phyloP scores from a whole-genome alignment of 441 rosid genomes.

The Arabidopsis hybrid region DNA sequence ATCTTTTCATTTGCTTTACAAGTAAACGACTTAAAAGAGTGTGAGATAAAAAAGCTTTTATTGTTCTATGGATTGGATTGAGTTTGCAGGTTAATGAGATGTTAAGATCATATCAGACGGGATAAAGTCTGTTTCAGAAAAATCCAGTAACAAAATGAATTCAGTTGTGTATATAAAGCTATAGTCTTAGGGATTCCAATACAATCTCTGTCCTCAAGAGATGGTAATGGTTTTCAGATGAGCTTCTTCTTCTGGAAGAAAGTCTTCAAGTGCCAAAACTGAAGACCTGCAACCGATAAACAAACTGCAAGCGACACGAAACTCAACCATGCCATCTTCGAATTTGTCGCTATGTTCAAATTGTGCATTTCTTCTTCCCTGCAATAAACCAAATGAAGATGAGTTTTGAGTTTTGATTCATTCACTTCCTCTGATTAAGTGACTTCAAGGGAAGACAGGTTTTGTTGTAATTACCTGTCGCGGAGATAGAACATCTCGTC shows the following conservation, averaged over 20 bases:
- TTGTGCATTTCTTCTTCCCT: constrained; percentile 80
- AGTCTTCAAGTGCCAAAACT: constrained; percentile 74
- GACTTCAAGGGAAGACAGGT: constrained; percentile 2
- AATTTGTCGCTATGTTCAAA: constrained; percentile 59
- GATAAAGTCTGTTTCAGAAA: background rate
- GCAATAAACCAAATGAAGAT: constrained; percentile 34
- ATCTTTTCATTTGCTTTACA: constrained; percentile 16
- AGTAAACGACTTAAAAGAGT: constrained; percentile 14
- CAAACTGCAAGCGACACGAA: constrained; percentile 60
- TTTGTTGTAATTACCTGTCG: constrained; percentile 54
- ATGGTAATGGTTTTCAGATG: constrained; percentile 43
- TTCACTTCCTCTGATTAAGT: background rate
- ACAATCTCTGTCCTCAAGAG: constrained; percentile 19
- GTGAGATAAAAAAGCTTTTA: constrained; percentile 8
- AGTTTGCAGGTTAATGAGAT: constrained; percentile 15
- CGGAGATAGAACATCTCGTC: constrained; percentile 77
- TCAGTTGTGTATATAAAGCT: constrained; percentile 17
- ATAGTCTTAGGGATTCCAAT: constrained; percentile 1
- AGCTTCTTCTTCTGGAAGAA: constrained; percentile 82
- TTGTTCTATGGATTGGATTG: constrained; percentile 28
- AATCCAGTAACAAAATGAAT: constrained; percentile 18
- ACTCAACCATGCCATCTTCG: constrained; percentile 73
- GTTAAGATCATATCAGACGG: constrained; percentile 21
- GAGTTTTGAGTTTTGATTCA: background rate
- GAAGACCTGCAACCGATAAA: constrained; percentile 69